Evolutionary conservation across 768 basidiomycete genomes (phyloP), one percentile per base, ranked within the genome.

Genomic region (Suillus decipiens): DNA sequence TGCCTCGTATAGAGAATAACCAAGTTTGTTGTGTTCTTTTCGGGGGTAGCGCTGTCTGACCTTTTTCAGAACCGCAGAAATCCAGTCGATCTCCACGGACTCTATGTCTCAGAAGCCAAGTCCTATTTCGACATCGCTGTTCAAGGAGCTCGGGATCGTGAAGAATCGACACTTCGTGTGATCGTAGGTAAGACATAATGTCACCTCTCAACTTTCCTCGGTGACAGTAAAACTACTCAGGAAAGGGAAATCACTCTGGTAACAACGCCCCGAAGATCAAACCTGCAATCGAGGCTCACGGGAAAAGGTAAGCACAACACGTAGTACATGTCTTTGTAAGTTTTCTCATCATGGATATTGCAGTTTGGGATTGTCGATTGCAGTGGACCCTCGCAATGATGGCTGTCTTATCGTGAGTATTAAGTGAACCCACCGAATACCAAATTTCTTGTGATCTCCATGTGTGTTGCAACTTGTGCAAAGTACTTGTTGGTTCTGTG

Each of bases 21-120:
- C 60, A 33, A 11, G 45, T 61, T 60, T 39, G 28, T 56, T 51
- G 36, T 39, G 48, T 39, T 53, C 45, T 24, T 14, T 42, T 48
- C 28, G 2, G 39, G 15, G 24, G 31, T 19, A 28, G 45, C 31
- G 22, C 36, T 11, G 3, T 50, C 17, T 50, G 56, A 34, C 58
- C 34, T 51, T 55, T 47, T 50, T n/a, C 45, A 63, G 61, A 47
- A 53, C n/a, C 24, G 88, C 54, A 75, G 81, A 62, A 89, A 87
- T 2, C 88, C 90, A 73, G 79, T 95, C 57, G 93, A 96, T 73
- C 76, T 95, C 39, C 93, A 96, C 72, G 92, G 92, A 2, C 79
- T 96, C 2, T 93, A 90, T 73, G 93, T 95, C 59, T 90, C 90
- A 70, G 95, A 97, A 76, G 91, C 93, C n/a, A 86, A 94, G 54